These are phyloP conservation scores for Phyllosticta capitalensis DNA, from an alignment of 2,329 filamentous ascomycete species.

Conservation along the genomic window DNA sequence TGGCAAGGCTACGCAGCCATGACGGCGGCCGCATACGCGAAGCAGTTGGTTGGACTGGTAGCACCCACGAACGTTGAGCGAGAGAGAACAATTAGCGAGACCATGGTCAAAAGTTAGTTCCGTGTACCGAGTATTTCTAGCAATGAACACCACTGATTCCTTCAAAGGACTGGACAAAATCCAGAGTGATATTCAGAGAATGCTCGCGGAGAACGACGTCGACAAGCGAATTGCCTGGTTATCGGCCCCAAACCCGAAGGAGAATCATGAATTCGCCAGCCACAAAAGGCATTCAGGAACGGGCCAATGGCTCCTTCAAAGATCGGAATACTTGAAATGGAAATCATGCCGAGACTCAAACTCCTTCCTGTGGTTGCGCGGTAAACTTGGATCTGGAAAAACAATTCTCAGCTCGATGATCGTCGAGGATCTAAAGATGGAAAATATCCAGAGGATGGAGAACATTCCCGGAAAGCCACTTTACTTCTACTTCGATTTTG, in stretches of 20 bases:
- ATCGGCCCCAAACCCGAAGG: too few species aligned
- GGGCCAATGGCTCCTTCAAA: constrained; percentile 23
- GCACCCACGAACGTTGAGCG: constrained; percentile 14
- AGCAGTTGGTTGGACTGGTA: constrained; percentile 14
- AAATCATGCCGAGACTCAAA: constrained; percentile 16
- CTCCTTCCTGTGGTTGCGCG: constrained; percentile 29
- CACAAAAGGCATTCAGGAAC: too few species aligned
- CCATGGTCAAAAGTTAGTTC: constrained; percentile 11
- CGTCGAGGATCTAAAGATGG: constrained; percentile 20
- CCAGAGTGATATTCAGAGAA: background rate
- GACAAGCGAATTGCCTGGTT: too few species aligned
- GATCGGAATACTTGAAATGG: constrained; percentile 19
- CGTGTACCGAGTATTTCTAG: background rate
- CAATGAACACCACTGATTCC: too few species aligned
- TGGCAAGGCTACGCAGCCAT: constrained; percentile 24
- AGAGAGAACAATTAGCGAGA: constrained; percentile 14
- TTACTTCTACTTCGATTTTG: too few species aligned
- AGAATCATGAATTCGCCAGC: too few species aligned
- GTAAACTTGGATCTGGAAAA: constrained; percentile 36
- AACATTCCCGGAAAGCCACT: too few species aligned
- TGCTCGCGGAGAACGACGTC: too few species aligned
- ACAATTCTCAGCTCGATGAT: constrained; percentile 32
- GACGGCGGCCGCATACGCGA: constrained; percentile 18
- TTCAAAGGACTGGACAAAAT: too few species aligned
- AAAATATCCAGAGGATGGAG: too few species aligned